A percentile compares a stretch with the other conserved stretches of the same genome.
Conservation (phyloP, 75 land plant species). For the Pinus taeda region DNA sequence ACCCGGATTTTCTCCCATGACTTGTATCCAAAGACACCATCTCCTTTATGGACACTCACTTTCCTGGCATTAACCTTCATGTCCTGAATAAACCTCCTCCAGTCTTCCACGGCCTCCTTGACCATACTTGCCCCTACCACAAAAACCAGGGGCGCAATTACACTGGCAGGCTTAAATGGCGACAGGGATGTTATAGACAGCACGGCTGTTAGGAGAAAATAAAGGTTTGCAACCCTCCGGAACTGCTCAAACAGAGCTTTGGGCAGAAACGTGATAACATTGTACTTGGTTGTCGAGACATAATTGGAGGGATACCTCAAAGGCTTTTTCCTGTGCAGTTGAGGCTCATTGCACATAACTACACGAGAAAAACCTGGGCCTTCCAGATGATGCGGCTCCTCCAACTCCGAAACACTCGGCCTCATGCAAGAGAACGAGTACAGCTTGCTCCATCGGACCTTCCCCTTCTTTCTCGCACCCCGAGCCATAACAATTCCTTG, state of each 20-base stretch:
- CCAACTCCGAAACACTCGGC: constrained; percentile 26
- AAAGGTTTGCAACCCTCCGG: constrained; percentile 84
- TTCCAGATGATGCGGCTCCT: constrained; percentile 15
- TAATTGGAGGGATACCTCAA: constrained; percentile 63
- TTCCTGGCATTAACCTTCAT: constrained; percentile 62
- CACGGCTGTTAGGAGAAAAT: constrained; percentile 72
- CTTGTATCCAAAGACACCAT: constrained; percentile 49
- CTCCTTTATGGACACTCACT: constrained; percentile 45
- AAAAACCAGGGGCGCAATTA: constrained; percentile 79
- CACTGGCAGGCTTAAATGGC: constrained; percentile 57
- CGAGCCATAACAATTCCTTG: constrained; percentile 6
- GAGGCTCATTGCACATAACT: constrained; percentile 72
- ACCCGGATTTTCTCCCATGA: constrained; percentile 67
- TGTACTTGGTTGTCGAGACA: constrained; percentile 88
- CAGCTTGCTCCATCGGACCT: constrained; percentile 57
- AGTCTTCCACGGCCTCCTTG: constrained; percentile 93
- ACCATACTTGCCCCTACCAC: constrained; percentile 87
- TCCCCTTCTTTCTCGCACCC: constrained; percentile 37
- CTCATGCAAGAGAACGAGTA: constrained; percentile 55
- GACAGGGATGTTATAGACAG: constrained; percentile 54
- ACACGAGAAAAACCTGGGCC: constrained; percentile 73
- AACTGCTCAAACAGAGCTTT: constrained; percentile 94
- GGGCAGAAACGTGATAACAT: constrained; percentile 70
- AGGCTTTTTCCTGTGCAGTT: constrained; percentile 54
- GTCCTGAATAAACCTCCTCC: constrained; percentile 83